A percentile compares a stretch with the other conserved stretches of the same genome.
These are phyloP conservation scores for Spongospora subterranea DNA, from an alignment of 208 protist genomes.

Conservation along the genomic window DNA sequence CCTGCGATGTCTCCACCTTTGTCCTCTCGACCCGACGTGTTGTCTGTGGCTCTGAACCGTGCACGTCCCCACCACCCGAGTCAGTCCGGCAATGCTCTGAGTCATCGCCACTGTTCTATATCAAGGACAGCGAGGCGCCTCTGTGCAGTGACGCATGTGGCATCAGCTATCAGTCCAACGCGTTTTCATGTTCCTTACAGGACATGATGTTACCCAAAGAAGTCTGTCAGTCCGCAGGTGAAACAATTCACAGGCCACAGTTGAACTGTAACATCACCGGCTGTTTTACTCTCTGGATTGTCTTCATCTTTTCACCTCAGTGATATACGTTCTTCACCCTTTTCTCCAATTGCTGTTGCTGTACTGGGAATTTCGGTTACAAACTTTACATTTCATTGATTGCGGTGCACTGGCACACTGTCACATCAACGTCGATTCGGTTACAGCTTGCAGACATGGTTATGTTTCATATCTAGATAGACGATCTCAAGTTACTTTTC, in stretches of 20 bases:
- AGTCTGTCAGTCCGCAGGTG: background rate
- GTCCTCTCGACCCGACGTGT: background rate
- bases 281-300: no score
- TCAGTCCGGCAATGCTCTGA: background rate
- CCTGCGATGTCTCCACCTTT: background rate
- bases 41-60: background rate
- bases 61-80: background rate
- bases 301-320: no score
- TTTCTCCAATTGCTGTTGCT: no score
- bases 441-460: background rate
- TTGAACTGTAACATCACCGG: no score
- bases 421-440: background rate
- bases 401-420: background rate
- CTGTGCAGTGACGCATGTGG: background rate
- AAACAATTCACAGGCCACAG: no score
- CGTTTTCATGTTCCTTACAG: background rate
- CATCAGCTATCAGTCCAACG: background rate
- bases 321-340: no score
- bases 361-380: no score
- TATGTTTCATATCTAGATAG: background rate
- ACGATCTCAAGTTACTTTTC: no score
- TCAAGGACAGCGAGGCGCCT: background rate
- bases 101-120: background rate
- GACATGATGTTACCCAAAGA: background rate
- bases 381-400: background rate